phyloP scores from a whole-genome alignment of 1,284 basidiomycete genomes.

The Irpex lacteus region DNA sequence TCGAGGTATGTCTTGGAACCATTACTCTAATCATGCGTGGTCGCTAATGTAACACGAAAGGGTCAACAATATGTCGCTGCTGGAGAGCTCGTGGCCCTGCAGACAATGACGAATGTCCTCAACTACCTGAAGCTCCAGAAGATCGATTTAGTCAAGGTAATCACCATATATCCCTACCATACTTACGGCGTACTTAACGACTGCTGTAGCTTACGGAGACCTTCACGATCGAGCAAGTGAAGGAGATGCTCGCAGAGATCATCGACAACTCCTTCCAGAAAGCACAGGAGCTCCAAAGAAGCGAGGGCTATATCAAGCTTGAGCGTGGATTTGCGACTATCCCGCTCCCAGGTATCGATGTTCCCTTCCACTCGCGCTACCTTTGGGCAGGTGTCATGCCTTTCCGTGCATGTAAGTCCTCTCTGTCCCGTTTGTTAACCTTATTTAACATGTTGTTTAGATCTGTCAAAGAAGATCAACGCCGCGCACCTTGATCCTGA shows the following conservation, averaged over 20 bases:
- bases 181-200: neutral
- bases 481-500: conserved; percentile 88
- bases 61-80: conserved; percentile 98
- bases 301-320: conserved; percentile 89
- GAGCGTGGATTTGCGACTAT: conserved; percentile 97
- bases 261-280: conserved; percentile 80
- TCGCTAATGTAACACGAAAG: conserved; percentile 34
- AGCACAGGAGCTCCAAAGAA: conserved; percentile 78
- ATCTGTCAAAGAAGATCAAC: conserved; percentile 98
- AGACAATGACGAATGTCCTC: conserved; percentile 93
- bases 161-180: conserved; percentile 1
- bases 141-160: conserved; percentile 93
- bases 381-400: conserved; percentile 98
- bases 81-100: conserved; percentile 90
- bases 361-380: conserved; percentile 98
- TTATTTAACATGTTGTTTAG: conserved; percentile 38
- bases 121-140: conserved; percentile 98
- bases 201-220: conserved; percentile 72
- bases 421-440: conserved; percentile 8
- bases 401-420: conserved; percentile 82
- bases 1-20: conserved; percentile 61
- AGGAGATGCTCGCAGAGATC: conserved; percentile 90
- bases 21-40: conserved; percentile 8
- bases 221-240: conserved; percentile 84
- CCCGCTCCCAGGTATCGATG: conserved; percentile 95